A percentile compares a stretch with the other conserved stretches of the same genome.
Evolutionary conservation across 306 rosid genomes (phyloP).

Genomic region (Trifolium dubium): DNA sequence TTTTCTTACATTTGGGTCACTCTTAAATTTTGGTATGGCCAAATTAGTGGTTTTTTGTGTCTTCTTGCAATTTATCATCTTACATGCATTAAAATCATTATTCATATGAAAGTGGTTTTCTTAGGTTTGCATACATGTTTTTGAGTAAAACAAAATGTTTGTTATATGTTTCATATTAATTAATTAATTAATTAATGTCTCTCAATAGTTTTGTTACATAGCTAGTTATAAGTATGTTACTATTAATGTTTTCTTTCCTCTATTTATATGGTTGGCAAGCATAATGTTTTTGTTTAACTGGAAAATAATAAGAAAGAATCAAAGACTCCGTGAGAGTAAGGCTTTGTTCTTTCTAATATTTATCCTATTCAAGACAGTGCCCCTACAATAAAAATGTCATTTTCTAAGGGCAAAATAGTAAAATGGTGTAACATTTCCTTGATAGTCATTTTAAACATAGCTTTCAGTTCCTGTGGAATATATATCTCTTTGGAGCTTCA

Average conservation of each 20-base stretch:
- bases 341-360: slow-evolving; percentile 34
- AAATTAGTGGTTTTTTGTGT: background rate
- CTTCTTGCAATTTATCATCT: slow-evolving; percentile 10
- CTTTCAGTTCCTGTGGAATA: slow-evolving; percentile 59
- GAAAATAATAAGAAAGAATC: slow-evolving; percentile 47
- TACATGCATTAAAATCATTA: slow-evolving; percentile 21
- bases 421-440: slow-evolving; percentile 41
- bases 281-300: slow-evolving; percentile 40
- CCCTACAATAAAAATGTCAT: slow-evolving; percentile 51
- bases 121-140: slow-evolving; percentile 41
- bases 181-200: slow-evolving; percentile 17
- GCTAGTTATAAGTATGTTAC: background rate
- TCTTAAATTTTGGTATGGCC: background rate
- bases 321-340: slow-evolving; percentile 51
- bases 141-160: background rate
- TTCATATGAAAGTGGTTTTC: slow-evolving; percentile 24
- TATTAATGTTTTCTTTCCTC: slow-evolving; percentile 35
- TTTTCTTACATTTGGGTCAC: background rate
- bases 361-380: slow-evolving; percentile 38
- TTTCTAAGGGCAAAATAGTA: slow-evolving; percentile 51
- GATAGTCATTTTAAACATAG: slow-evolving; percentile 44
- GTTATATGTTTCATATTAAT: slow-evolving; percentile 39
- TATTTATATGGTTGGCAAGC: slow-evolving; percentile 44
- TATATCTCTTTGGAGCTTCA: slow-evolving; percentile 60
- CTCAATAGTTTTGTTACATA: slow-evolving; percentile 12